Evolutionary conservation across 2,329 filamentous ascomycete genomes (phyloP).

Genomic region (Ambrosiella beaveri): DNA sequence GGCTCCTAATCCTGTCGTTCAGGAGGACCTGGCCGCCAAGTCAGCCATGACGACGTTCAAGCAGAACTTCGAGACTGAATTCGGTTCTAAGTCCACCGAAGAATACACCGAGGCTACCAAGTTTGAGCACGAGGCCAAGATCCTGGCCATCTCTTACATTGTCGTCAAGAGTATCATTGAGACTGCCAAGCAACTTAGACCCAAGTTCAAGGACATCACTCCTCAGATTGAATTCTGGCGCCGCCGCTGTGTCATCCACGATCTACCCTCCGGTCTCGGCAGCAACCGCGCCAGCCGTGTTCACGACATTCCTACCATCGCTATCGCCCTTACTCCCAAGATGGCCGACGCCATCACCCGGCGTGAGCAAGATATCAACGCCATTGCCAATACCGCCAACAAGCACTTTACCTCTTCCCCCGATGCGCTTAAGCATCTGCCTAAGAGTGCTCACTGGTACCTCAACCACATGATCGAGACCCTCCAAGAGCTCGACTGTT

Average conservation of each 20-base stretch:
- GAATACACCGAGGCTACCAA: not conserved
- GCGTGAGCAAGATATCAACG: not conserved
- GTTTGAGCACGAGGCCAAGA: not conserved
- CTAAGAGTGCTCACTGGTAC: not conserved
- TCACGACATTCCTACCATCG: conserved; percentile 1
- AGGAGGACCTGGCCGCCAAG: too few species aligned
- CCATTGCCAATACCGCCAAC: not conserved
- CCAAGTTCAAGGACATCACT: conserved; percentile 4
- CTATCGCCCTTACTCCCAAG: not conserved
- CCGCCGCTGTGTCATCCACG: conserved; percentile 1
- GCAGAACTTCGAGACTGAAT: not conserved
- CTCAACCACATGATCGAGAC: not conserved
- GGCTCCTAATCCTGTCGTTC: too few species aligned
- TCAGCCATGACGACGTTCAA: not conserved
- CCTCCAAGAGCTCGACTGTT: not conserved
- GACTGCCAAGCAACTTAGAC: not conserved
- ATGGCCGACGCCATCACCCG: not conserved
- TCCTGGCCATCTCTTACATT: conserved; percentile 9
- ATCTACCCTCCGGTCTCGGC: not conserved
- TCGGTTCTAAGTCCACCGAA: not conserved
- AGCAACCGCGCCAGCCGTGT: not conserved
- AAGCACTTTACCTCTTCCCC: not conserved
- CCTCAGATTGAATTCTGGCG: conserved; percentile 9
- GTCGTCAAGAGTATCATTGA: conserved; percentile 1
- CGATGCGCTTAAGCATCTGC: not conserved